Conservation (phyloP, 306 rosid species). For the Vigna nakashimae region DNA sequence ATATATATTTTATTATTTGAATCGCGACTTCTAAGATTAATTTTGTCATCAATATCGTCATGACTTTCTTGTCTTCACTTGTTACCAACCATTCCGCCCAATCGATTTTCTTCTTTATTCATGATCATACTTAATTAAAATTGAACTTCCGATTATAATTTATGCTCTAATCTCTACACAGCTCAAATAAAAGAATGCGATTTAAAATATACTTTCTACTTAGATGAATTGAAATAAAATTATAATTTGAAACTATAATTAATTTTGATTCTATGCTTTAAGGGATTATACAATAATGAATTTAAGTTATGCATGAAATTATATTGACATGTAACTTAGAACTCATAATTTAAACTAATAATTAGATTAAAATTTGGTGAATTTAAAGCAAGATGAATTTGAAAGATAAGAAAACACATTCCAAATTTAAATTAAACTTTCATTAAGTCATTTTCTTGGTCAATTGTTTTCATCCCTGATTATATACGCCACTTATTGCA, state of each 20-base stretch:
- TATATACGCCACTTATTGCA: background rate
- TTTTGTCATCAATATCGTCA: background rate
- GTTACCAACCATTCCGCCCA: background rate
- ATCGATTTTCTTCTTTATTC: background rate
- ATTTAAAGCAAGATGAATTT: background rate
- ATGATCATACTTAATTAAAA: background rate
- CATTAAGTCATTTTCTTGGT: background rate
- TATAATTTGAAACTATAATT: background rate
- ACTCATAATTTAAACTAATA: no score
- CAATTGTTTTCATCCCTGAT: background rate
- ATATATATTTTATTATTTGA: no score
- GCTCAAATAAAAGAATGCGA: no score
- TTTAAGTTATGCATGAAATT: background rate
- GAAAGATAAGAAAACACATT: background rate
- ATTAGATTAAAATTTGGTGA: background rate
- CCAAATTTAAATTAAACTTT: background rate
- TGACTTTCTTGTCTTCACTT: background rate
- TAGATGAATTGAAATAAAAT: background rate
- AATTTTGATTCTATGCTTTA: background rate
- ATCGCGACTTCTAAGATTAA: no score
- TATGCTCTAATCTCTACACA: no score
- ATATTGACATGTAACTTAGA: background rate
- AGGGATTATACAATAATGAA: background rate
- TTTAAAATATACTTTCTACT: background rate
- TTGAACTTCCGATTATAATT: background rate